Evolutionary conservation across 2,329 filamentous ascomycete genomes (phyloP), one percentile per base, ranked within the genome.

Genomic region (Xylariaceae sp.): DNA sequence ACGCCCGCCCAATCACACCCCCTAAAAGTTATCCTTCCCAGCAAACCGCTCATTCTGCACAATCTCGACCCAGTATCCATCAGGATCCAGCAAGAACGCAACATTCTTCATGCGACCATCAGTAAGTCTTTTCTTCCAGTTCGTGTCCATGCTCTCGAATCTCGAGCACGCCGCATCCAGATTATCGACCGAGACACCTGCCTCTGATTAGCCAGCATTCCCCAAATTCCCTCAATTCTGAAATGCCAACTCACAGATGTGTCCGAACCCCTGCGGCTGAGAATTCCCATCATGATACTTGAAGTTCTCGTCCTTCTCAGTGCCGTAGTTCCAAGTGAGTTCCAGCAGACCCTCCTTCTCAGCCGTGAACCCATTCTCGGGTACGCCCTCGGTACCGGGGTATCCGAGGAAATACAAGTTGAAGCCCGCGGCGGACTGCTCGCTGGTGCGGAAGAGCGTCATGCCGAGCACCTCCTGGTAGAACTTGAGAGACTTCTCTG

Each of bases 401-500:
- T 97, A 99, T 17, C 86, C 91, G 39, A 97, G 78, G 77, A 97
- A 97, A 74, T 96, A 97, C 19, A 97, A 78, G 63, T 91, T 96
- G 75, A 97, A 97, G 18, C 82, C 83, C 16, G 83, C 85, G 31
- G 82, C 81, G 18, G 81, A 72, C 61, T 83, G 86, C 73, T 96
- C 89, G 11, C 71, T 73, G 2, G 84, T 92, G 54, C 89, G 84
- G 64, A 93, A 75, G 34, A 95, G 79, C 19, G 80, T 82, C 94
- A 97, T 97, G 54, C 94, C 94, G 72, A 97, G 79, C 28, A 89
- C 80, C 6, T 97, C 90, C 70, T 93, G 81, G 73, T 93, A 93
- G 69, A 89, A 93, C 65, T 85, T 83, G 65, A 92, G 76, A 13
- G 86, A 89, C 70, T 83, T 84, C 66, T 89, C 80, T 19, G 79